Base-by-base conservation (phyloP, 768 basidiomycete species). In the Pisolithus microcarpus region DNA sequence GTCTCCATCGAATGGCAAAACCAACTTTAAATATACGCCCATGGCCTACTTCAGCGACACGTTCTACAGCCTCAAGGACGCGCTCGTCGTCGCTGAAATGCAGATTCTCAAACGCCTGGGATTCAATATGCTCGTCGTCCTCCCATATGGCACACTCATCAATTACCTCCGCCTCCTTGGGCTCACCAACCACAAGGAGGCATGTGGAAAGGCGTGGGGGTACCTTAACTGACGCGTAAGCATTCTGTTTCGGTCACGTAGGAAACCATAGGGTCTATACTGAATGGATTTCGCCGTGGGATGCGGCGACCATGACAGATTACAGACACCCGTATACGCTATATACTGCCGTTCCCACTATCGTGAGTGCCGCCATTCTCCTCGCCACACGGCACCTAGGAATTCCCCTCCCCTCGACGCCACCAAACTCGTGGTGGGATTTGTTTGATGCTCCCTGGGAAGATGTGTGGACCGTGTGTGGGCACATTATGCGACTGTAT, bases 161-260 rank as follows among this genome's bases (percentile, higher is more conserved):
- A 97, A 96, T 70, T 98, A 99, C 67, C 73, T 96, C 64, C 77
- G 89, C 53, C 79, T 97, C 19, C 78, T 99, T 18, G 91, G 90
- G n/a, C 72, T 99, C 54, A 85, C 85, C 13, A 75, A 81, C 52
- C 80, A 82, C 52, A 77, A 76, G 38, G 77, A 79, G 48, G 87
- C 82, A 9, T 87, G 89, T 52, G 77, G 81, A 23, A 75, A 72
- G 51, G 91, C 92, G 19, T 99, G 96, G 96, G 91, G 91, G 0
- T 96, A 90, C 60, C 74, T 97, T 19, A 99, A 98, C n/a, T 59
- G 96, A 98, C 65, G 87, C 89, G 94, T 95, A 63, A 64, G 90
- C 80, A 36, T 24, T 34, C 18, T 42, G 15, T 42, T 30, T 42
- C 40, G 5, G 40, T 42, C 10, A 16, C 28, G 11, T 15, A 15